Conservation (phyloP, 2,329 filamentous ascomycete species). For the Pleomassaria siparia region DNA sequence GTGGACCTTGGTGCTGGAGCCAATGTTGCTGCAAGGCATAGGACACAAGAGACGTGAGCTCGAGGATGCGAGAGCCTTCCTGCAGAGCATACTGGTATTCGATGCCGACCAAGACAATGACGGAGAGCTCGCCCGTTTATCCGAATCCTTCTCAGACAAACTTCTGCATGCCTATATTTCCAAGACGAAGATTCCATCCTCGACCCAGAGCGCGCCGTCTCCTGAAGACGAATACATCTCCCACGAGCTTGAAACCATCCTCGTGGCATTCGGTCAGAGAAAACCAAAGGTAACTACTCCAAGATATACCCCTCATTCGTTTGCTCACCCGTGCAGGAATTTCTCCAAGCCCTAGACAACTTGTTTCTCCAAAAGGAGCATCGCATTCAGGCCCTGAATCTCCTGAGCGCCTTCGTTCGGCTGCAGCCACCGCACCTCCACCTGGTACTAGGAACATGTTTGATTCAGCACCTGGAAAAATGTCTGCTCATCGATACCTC, state of each 20-base stretch:
- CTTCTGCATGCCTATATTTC: constrained; percentile 48
- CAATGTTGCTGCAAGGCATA: constrained; percentile 56
- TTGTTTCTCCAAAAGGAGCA: constrained; percentile 66
- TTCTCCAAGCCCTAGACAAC: constrained; percentile 66
- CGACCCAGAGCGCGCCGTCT: constrained; percentile 41
- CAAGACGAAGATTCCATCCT: constrained; percentile 42
- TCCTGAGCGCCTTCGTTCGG: constrained; percentile 73
- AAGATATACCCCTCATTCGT: background rate
- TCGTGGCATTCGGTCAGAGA: constrained; percentile 63
- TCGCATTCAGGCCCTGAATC: constrained; percentile 64
- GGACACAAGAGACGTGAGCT: constrained; percentile 65
- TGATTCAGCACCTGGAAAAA: constrained; percentile 71
- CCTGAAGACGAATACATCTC: constrained; percentile 51
- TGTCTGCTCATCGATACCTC: constrained; percentile 78
- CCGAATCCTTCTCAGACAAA: constrained; percentile 58
- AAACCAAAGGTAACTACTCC: constrained; percentile 68
- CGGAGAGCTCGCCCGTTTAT: constrained; percentile 47
- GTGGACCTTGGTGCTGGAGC: constrained; percentile 67
- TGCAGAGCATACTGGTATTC: constrained; percentile 65
- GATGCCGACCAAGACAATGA: constrained; percentile 60
- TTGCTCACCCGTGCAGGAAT: constrained; percentile 51
- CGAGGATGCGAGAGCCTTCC: constrained; percentile 64
- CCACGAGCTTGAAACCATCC: constrained; percentile 55
- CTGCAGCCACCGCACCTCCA: constrained; percentile 79
- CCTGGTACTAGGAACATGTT: constrained; percentile 68